Base-by-base conservation (phyloP, 73 alveolate species). In the Blepharisma japonicum region DNA sequence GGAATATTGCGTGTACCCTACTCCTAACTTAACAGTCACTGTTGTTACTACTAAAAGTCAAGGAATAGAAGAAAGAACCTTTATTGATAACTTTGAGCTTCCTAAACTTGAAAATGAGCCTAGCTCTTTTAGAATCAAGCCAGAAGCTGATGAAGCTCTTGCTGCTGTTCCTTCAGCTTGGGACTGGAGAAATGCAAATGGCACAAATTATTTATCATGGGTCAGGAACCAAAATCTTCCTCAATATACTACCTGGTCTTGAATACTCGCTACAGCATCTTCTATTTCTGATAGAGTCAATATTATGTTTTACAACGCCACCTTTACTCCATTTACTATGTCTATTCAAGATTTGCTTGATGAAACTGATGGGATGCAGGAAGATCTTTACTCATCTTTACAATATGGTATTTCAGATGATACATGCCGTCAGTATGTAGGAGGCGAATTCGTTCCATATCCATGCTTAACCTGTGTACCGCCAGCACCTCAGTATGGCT, bases 161-260 rank as follows among this genome's bases (percentile, higher is more conserved):
- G n/a, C n/a, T n/a, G n/a, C n/a, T n/a, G n/a, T n/a, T n/a, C 79
- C 79, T 6, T 6, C 23, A 8, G 20, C 11, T 11, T 20, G 6
- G 11, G 7, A 7, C n/a, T 68, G 98, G 98, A 87, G 74, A 56
- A 82, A 87, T 78, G 92, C 89, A 27, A 80, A 91, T 72, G 98
- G 98, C 8, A 86, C 77, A 71, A 93, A 91, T 89, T 93, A 68
- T 79, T 76, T 93, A 79, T 88, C 98, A 47, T 82, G 88, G 82
- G 79, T 88, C 55, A 82, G 94, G 68, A 91, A 93, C 77, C 92
- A 93, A 81, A 97, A 91, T 77, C 80, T 93, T 56, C 98, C 98
- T 20, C 94, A 88, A 80, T 93, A 91, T 77, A 94, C 98, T 68
- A 98, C 98, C 48, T 94, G 98, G 48, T 96, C 98, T 87, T 96